A percentile compares a stretch with the other conserved stretches of the same genome.
Evolutionary conservation across 345 rosid species (phyloP).

Genomic region (Eucalyptus microcorys): DNA sequence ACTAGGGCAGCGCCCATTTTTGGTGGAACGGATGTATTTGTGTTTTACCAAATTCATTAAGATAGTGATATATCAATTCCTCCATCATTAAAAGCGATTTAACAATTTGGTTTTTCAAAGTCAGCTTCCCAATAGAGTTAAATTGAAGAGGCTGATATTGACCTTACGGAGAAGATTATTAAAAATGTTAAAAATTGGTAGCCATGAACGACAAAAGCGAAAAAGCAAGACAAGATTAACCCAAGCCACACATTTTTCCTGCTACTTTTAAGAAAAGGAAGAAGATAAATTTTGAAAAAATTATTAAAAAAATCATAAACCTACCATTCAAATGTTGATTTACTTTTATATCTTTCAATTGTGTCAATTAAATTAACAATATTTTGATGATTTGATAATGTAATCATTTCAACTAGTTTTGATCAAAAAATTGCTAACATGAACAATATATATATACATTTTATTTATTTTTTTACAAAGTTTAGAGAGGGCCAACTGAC

Average conservation of each 20-base stretch:
- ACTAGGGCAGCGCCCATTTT: not conserved
- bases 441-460: no score
- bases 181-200: no score
- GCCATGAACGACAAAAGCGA: not conserved
- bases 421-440: no score
- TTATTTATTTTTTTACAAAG: not conserved
- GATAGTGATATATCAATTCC: not conserved
- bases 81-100: not conserved
- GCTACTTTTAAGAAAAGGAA: no score
- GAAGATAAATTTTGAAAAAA: no score
- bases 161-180: not conserved
- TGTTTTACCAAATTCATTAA: not conserved
- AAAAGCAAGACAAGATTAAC: not conserved
- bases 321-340: no score
- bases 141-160: not conserved
- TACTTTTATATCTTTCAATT: no score
- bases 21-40: not conserved
- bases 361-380: no score
- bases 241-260: not conserved
- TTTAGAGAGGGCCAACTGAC: accelerated
- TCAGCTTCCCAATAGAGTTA: not conserved
- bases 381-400: not conserved
- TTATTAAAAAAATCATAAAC: no score
- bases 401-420: accelerated
- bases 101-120: not conserved